phyloP scores from a whole-genome alignment of 805 yeast genomes.

The Candida xiaguanensis region DNA sequence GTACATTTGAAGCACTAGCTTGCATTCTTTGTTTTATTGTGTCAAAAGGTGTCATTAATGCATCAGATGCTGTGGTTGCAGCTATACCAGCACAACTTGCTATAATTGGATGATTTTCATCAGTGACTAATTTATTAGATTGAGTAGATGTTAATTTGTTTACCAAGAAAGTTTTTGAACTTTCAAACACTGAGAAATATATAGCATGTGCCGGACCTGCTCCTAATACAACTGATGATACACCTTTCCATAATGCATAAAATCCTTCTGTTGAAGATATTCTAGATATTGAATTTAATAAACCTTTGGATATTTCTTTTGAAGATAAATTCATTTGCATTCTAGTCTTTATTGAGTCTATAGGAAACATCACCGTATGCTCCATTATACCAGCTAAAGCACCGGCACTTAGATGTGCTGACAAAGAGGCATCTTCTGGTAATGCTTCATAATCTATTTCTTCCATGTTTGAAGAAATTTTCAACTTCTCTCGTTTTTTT shows the following conservation, averaged over 20 bases:
- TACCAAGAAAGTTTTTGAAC: conserved; percentile 58
- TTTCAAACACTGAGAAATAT: conserved; percentile 91
- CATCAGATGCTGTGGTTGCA: conserved; percentile 92
- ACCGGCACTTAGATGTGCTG: conserved; percentile 85
- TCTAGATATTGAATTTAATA: conserved; percentile 64
- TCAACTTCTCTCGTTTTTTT: neutral
- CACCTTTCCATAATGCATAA: conserved; percentile 87
- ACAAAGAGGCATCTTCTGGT: conserved; percentile 79
- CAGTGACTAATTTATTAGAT: conserved; percentile 47
- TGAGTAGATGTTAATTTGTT: conserved; percentile 33
- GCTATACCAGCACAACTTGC: conserved; percentile 87
- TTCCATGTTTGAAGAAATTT: conserved; percentile 16
- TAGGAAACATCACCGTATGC: conserved; percentile 94
- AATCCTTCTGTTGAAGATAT: conserved; percentile 90
- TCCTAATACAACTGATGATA: conserved; percentile 85
- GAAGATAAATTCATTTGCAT: conserved; percentile 60
- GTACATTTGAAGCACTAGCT: conserved; percentile 17
- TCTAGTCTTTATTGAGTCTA: conserved; percentile 93
- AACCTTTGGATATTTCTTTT: conserved; percentile 29
- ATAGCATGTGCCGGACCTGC: conserved; percentile 99
- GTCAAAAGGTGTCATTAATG: conserved; percentile 96
- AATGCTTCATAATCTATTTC: conserved; percentile 89
- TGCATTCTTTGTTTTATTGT: conserved; percentile 96
- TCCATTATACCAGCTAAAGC: conserved; percentile 99
- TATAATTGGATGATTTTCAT: conserved; percentile 71